Base-by-base conservation (phyloP, 208 protist species). In the Leishmania turanica region DNA sequence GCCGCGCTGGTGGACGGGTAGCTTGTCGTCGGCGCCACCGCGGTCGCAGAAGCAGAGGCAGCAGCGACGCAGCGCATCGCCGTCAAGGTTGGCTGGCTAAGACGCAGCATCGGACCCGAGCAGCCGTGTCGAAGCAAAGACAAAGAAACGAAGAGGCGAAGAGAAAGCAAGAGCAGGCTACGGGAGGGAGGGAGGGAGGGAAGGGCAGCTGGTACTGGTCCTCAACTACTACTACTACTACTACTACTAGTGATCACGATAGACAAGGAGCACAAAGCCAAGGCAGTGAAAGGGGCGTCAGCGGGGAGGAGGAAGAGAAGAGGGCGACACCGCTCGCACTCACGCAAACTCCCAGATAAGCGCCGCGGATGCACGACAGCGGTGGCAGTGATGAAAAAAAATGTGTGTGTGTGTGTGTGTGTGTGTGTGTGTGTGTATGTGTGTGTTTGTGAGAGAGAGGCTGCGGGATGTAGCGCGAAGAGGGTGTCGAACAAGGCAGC, bases 261-360 rank as follows among this genome's bases (percentile, higher is more conserved):
- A 84, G 60, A 74, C 40, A 27, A 85, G 51, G 79, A 82, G 68
- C 51, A 84, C 60, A 34, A 37, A 65, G 27, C 51, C 47, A 60
- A 75, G 31, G 58, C 27, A 78, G 68, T 37, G 40, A 42, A 27
- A 49, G 45, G 68, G 7, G 19, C 8, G 27, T 42, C 40, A 51
- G 40, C 19, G 47, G 27, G 47, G n/a, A 40, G n/a, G 45, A 4
- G 70, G 70, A 24, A 47, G 13, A 47, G 68, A 51, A 51, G 68
- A 5, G 27, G 8, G 37, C 24, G 68, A 27, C 17, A 31, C 7
- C n/a, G n/a, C 13, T 21, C 4, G 49, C 42, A 58, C 11, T 15
- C 42, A 51, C 70, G 24, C 42, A 21, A 53, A 40, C 24, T 64
- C 42, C 42, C 4, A 40, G 45, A 62, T 21, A 31, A 45, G 45